Evolutionary conservation across 148 eudicot species (phyloP).

Genomic region (Fagopyrum tataricum): DNA sequence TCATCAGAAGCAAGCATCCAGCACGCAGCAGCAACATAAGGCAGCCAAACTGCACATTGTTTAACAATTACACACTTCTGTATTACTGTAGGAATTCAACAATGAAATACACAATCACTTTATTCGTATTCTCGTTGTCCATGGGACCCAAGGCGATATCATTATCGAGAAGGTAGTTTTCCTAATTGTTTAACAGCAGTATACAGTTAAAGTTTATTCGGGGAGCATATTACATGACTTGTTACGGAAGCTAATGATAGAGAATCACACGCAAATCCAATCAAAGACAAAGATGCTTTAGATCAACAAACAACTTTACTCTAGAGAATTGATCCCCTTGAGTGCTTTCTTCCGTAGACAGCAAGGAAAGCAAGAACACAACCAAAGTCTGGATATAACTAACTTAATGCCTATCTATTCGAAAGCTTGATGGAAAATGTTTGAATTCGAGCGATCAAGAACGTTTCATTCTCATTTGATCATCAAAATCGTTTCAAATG

Average conservation of each 20-base stretch:
- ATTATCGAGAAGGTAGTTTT: no score
- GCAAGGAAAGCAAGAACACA: constrained; percentile 5
- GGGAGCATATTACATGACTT: neutral
- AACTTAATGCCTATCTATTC: neutral
- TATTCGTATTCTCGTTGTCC: no score
- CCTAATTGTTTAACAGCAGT: neutral
- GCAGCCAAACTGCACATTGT: constrained; percentile 17
- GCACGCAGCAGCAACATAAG: constrained; percentile 14
- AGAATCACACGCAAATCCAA: neutral
- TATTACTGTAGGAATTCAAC: neutral
- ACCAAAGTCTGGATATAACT: neutral
- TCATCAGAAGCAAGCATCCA: constrained; percentile 16
- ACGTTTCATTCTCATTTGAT: neutral
- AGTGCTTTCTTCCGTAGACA: neutral
- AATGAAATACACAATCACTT: neutral
- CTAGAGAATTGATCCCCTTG: neutral
- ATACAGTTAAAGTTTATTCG: neutral
- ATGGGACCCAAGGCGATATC: no score
- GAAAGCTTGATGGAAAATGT: neutral
- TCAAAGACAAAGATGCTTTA: constrained; percentile 1
- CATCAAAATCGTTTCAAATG: neutral
- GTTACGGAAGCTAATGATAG: neutral
- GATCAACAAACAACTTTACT: neutral
- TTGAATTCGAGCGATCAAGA: neutral
- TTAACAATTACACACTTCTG: neutral